Evolutionary conservation across 345 rosid genomes (phyloP).

Genomic region (Nasturtium officinale): DNA sequence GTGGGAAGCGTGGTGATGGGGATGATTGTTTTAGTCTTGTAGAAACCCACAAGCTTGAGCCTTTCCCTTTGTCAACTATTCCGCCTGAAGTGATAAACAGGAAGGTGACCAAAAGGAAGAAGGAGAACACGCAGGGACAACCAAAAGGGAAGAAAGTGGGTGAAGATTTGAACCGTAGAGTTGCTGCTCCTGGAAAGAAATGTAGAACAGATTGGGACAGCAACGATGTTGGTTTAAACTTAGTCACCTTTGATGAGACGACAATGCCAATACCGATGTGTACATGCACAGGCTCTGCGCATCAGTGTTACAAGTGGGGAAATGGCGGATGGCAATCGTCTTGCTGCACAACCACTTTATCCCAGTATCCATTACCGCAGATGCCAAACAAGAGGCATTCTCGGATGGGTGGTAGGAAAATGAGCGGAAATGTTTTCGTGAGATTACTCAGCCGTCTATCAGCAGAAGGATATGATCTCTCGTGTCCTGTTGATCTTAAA

Average conservation of each 20-base stretch:
- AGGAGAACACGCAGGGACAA: conserved; percentile 55
- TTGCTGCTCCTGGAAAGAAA: conserved; percentile 61
- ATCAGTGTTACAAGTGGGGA: conserved; percentile 96
- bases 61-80: conserved; percentile 55
- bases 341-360: conserved; percentile 88
- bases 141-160: conserved; percentile 57
- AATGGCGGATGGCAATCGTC: conserved; percentile 99
- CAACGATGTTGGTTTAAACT: conserved; percentile 61
- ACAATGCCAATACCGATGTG: conserved; percentile 83
- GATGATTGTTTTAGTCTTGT: conserved; percentile 47
- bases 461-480: conserved; percentile 71
- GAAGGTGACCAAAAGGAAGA: conserved; percentile 54
- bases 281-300: conserved; percentile 78
- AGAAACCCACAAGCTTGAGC: conserved; percentile 54
- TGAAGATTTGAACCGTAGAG: conserved; percentile 63
- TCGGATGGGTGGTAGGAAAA: conserved; percentile 88
- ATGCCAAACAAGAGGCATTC: conserved; percentile 89
- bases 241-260: conserved; percentile 63
- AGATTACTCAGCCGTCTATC: conserved; percentile 77
- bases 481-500: conserved; percentile 77
- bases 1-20: conserved; percentile 53
- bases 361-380: conserved; percentile 83
- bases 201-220: conserved; percentile 69
- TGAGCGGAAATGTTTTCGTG: conserved; percentile 86
- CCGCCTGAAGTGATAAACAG: conserved; percentile 51